A percentile compares a stretch with the other conserved stretches of the same genome.
phyloP scores from a whole-genome alignment of 2,329 filamentous ascomycete genomes.

The Simplicillium aogashimaense region DNA sequence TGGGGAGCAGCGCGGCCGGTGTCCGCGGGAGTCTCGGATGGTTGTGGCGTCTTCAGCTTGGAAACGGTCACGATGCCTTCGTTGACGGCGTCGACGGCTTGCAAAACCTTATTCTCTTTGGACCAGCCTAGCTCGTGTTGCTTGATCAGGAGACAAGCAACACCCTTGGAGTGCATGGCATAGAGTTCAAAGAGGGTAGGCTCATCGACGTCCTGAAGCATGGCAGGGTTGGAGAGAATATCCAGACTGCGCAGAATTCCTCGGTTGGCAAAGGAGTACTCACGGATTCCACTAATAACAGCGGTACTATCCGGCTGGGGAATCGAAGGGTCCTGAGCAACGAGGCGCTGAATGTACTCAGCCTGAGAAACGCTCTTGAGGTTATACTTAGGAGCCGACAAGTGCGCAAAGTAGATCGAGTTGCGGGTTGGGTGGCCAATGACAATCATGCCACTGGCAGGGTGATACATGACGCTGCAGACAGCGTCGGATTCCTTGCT shows the following conservation, averaged over 20 bases:
- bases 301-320: slow-evolving; percentile 89
- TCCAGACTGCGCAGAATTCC: slow-evolving; percentile 84
- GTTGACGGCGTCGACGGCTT: slow-evolving; percentile 65
- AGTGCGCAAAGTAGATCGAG: slow-evolving; percentile 92
- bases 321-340: slow-evolving; percentile 59
- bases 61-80: slow-evolving; percentile 66
- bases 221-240: slow-evolving; percentile 65
- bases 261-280: slow-evolving; percentile 84
- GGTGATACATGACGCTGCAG: slow-evolving; percentile 92
- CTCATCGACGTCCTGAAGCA: slow-evolving; percentile 54
- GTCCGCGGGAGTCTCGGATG: slow-evolving; percentile 25
- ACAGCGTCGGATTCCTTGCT: slow-evolving; percentile 96
- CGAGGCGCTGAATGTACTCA: slow-evolving; percentile 71
- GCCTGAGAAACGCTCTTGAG: slow-evolving; percentile 77
- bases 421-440: slow-evolving; percentile 95
- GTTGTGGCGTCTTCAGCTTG: slow-evolving; percentile 50
- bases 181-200: slow-evolving; percentile 86
- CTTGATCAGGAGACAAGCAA: slow-evolving; percentile 80
- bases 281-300: slow-evolving; percentile 91
- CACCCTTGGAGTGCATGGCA: slow-evolving; percentile 93
- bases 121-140: slow-evolving; percentile 89
- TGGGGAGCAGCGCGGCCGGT: slow-evolving; percentile 17
- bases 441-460: slow-evolving; percentile 82
- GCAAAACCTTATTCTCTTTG: slow-evolving; percentile 77
- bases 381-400: slow-evolving; percentile 89